Evolutionary conservation across 202 grass and related monocot species (phyloP).

Genomic region (Panicum hallii): DNA sequence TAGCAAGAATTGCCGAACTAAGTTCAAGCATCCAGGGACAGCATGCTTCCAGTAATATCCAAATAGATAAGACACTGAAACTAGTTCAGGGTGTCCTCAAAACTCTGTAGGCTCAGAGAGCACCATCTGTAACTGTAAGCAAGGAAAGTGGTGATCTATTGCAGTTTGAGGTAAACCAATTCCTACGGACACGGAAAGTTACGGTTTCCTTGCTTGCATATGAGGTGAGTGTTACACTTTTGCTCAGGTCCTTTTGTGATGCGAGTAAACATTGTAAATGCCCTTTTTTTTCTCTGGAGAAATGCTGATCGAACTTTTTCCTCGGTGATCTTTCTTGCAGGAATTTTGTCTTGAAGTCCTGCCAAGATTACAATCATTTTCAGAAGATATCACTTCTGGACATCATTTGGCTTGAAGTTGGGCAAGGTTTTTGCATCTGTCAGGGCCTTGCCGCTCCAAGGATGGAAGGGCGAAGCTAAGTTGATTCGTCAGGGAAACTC

Average conservation of each 20-base stretch:
- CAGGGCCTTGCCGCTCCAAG: not conserved
- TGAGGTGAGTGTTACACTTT: not conserved
- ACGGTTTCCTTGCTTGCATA: not conserved
- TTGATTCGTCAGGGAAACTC: not conserved
- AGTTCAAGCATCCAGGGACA: no score
- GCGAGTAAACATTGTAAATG: not conserved
- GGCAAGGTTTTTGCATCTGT: not conserved
- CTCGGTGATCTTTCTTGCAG: not conserved
- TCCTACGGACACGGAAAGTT: no score
- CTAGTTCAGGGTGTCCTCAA: no score
- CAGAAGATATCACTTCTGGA: not conserved
- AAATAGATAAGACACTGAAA: no score
- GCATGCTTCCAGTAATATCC: no score
- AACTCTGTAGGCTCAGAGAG: no score
- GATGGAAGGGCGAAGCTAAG: not conserved
- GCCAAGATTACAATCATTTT: conserved; percentile 2
- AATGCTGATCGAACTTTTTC: not conserved
- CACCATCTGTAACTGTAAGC: no score
- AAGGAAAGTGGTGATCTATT: no score
- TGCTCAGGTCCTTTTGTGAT: not conserved
- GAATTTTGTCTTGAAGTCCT: not conserved
- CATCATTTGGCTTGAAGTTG: not conserved
- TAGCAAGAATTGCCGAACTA: no score
- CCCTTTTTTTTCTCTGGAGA: not conserved
- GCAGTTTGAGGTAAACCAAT: no score